Evolutionary conservation across 2,329 filamentous ascomycete species (phyloP), one percentile per base, ranked within the genome.

Genomic region (Teratosphaeria gauchensis): DNA sequence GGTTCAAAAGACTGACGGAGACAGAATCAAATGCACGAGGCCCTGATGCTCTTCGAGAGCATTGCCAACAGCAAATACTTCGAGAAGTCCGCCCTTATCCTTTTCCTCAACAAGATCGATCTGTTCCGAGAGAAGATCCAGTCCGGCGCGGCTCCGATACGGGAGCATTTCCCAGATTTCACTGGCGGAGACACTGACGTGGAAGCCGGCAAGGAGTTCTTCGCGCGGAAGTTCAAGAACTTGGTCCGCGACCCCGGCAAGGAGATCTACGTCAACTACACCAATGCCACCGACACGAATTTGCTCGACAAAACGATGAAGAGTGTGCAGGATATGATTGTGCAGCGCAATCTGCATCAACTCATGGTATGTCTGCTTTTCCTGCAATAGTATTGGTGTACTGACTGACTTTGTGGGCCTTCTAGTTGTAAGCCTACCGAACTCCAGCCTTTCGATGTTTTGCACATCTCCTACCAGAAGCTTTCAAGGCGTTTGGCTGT

Each of bases 1-100:
- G 30, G 28, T 62, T 14, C 42, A 16, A 11, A 3, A 56, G 24
- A 51, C 53, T 65, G 30, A 64, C 53, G 31, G 24, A 14, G 32
- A 24, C 63, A 79, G 77, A 81, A 80, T 67, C 78, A 80, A 78
- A 80, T 81, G 78, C 75, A 79, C 70, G 78, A 80, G 69, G 78
- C 78, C 3, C 69, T 81, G 32, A 79, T 79, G 74, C 74, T 80
- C 12, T 80, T 80, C 70, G 77, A 80, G 66, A 77, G 75, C 61
- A 79, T 81, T 63, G 77, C 76, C 21, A 80, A 80, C 63, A 78
- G 76, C 55, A 78, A 78, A 61, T 80, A 79, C 68, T 79, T 80
- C 61, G 76, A 78, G 58, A 77, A 76, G 61, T 77, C 77, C 16
- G 77, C 78, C 11, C 72, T 81, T 35, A 80, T 80, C 58, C 72